These are phyloP conservation scores for Perilla frutescens DNA, from an alignment of 257 asterid species.

Conservation along the genomic window DNA sequence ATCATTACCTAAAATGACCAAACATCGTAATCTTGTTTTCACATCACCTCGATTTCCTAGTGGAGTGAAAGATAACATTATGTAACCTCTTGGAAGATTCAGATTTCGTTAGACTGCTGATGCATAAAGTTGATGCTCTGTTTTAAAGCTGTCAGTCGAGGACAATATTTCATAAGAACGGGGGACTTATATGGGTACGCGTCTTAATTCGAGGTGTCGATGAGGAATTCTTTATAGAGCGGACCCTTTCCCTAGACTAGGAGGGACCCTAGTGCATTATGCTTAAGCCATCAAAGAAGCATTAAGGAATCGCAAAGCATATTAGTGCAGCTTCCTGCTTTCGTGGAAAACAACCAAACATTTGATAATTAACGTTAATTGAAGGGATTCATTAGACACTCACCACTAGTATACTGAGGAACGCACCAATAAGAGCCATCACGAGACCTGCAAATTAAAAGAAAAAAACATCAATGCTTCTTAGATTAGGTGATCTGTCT, in stretches of 20 bases:
- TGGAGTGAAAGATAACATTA: conserved; percentile 17
- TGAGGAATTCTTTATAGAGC: neutral
- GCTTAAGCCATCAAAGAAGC: conserved; percentile 22
- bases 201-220: neutral
- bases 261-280: conserved; percentile 18
- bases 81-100: neutral
- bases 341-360: neutral
- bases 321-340: conserved; percentile 20
- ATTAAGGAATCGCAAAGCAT: neutral
- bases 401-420: conserved; percentile 81
- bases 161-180: conserved; percentile 3
- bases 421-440: conserved; percentile 89
- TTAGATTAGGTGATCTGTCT: neutral
- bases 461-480: neutral
- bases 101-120: conserved; percentile 6
- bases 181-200: too few relatives aligned
- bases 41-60: conserved; percentile 5
- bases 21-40: conserved; percentile 24
- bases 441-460: conserved; percentile 62
- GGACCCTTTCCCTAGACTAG: too few relatives aligned
- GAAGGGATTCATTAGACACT: conserved; percentile 34
- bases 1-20: conserved; percentile 34
- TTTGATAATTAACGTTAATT: neutral
- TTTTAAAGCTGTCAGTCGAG: too few relatives aligned
- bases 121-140: neutral